Conservation (phyloP, 257 asterid genomes). For the Penstemon barbatus region DNA sequence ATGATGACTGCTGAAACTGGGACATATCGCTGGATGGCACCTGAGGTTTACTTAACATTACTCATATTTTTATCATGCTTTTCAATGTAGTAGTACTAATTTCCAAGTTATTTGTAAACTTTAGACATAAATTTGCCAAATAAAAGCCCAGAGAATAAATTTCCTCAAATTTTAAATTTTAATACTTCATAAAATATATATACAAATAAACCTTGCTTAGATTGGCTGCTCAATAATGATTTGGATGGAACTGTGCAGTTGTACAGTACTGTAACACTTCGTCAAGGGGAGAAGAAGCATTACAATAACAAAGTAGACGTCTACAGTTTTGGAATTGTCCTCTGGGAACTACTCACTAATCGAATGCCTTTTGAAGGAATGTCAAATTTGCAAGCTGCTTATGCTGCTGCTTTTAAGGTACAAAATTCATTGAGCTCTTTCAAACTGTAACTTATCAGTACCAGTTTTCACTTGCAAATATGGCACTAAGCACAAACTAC, state of each 20-base stretch:
- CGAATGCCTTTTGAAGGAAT: slow-evolving; percentile 98
- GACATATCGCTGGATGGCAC: slow-evolving; percentile 99
- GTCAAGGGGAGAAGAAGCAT: slow-evolving; percentile 98
- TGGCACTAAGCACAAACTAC: background rate
- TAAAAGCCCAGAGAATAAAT: background rate
- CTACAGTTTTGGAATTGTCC: slow-evolving; percentile 91
- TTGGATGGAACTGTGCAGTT: slow-evolving; percentile 55
- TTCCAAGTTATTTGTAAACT: slow-evolving; percentile 8
- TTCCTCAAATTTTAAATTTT: background rate
- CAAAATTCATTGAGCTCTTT: slow-evolving; percentile 2
- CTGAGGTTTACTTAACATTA: slow-evolving; percentile 62
- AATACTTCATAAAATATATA: background rate
- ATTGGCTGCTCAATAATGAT: background rate
- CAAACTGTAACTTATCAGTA: background rate
- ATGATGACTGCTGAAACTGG: slow-evolving; percentile 99
- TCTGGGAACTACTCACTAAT: slow-evolving; percentile 85
- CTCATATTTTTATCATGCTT: background rate
- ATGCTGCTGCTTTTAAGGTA: slow-evolving; percentile 99
- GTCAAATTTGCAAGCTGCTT: slow-evolving; percentile 99
- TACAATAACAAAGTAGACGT: slow-evolving; percentile 94
- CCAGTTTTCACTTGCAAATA: background rate
- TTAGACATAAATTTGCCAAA: background rate
- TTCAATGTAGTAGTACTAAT: background rate
- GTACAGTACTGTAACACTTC: slow-evolving; percentile 95
- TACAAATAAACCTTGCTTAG: too few species aligned